Evolutionary conservation across 768 basidiomycete species (phyloP).

Genomic region (Mycena vulgaris): DNA sequence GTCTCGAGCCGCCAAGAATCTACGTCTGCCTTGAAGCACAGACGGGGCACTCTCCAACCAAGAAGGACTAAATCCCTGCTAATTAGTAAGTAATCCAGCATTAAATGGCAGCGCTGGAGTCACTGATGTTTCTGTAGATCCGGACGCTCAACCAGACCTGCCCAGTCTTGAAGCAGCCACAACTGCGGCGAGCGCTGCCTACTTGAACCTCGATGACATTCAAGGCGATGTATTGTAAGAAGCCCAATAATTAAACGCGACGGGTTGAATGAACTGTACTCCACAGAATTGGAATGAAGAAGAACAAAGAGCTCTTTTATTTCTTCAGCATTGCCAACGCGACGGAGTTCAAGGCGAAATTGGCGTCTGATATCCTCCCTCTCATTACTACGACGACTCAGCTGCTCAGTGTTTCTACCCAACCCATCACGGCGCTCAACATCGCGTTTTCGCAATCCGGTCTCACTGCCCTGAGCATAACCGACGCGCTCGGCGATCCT

Average conservation of each 20-base stretch:
- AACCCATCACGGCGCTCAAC: slow-evolving; percentile 52
- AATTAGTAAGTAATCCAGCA: slow-evolving; percentile 16
- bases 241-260: not conserved
- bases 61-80: slow-evolving; percentile 17
- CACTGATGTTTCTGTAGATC: slow-evolving; percentile 1
- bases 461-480: slow-evolving; percentile 16
- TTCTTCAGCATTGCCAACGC: slow-evolving; percentile 68
- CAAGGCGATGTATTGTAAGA: slow-evolving; percentile 65
- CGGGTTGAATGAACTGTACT: not conserved
- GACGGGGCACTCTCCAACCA: slow-evolving; percentile 3
- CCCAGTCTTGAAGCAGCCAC: slow-evolving; percentile 15
- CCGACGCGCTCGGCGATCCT: slow-evolving; percentile 23
- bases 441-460: slow-evolving; percentile 28
- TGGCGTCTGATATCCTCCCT: slow-evolving; percentile 56
- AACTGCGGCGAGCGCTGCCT: slow-evolving; percentile 12
- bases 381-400: slow-evolving; percentile 64
- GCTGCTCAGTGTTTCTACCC: slow-evolving; percentile 49
- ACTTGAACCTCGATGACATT: slow-evolving; percentile 56
- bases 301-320: slow-evolving; percentile 66
- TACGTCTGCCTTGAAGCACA: slow-evolving; percentile 6
- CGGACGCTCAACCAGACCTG: slow-evolving; percentile 19
- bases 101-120: not conserved
- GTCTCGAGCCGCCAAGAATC: too few species aligned
- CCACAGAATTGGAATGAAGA: slow-evolving; percentile 67
- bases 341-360: slow-evolving; percentile 58